Evolutionary conservation across 2,329 filamentous ascomycete genomes (phyloP).

Genomic region (Colletotrichum liriopes): DNA sequence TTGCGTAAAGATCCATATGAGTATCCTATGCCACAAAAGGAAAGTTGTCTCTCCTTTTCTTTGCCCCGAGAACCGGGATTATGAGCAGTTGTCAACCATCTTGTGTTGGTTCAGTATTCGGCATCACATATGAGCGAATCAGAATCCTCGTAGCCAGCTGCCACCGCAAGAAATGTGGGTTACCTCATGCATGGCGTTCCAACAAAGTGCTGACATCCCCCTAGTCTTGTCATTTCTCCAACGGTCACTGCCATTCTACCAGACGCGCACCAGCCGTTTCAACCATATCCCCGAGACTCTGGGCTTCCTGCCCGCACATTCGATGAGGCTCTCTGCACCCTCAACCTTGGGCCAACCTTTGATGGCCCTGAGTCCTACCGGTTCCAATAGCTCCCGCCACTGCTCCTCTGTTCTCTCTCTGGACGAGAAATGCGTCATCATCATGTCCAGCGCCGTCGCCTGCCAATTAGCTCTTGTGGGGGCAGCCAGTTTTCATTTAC

Average conservation of each 20-base stretch:
- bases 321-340: constrained; percentile 25
- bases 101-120: background rate
- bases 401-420: constrained; percentile 44
- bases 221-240: background rate
- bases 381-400: constrained; percentile 36
- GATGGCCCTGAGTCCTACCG: constrained; percentile 25
- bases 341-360: constrained; percentile 30
- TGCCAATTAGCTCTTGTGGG: constrained; percentile 33
- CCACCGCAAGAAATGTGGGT: background rate
- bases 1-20: too few species aligned
- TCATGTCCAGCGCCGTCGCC: constrained; percentile 41
- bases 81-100: too few species aligned
- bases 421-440: constrained; percentile 43
- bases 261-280: too few species aligned
- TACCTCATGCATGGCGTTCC: background rate
- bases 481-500: constrained; percentile 43
- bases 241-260: background rate
- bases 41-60: too few species aligned
- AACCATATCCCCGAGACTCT: background rate
- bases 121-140: background rate
- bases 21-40: too few species aligned
- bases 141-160: background rate
- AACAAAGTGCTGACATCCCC: background rate
- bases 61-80: too few species aligned
- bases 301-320: constrained; percentile 21